These are phyloP conservation scores for Monotropa hypopitys DNA, from an alignment of 179 eudicot genomes.

Conservation along the genomic window DNA sequence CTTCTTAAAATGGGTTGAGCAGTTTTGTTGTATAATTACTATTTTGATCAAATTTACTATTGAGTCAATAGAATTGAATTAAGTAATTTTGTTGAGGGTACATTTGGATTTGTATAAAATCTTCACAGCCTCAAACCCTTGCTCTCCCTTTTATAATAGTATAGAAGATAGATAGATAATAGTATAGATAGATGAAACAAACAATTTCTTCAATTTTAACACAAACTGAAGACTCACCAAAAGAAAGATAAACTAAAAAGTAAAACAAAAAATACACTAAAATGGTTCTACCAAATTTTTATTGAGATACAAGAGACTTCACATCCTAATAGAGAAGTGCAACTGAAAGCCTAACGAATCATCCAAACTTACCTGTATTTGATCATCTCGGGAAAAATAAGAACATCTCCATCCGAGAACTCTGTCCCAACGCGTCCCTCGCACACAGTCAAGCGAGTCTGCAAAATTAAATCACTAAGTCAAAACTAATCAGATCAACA, in stretches of 20 bases:
- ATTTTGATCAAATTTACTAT: too few relatives aligned
- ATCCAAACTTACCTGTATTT: constrained; percentile 3
- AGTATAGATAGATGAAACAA: background rate
- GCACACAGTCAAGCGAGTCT: constrained; percentile 49
- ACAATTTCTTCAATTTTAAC: constrained; percentile 6
- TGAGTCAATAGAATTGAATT: too few relatives aligned
- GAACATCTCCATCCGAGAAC: constrained; percentile 63
- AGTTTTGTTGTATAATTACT: too few relatives aligned
- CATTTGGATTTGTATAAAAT: too few relatives aligned
- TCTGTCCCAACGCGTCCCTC: constrained; percentile 41
- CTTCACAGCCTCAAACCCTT: too few relatives aligned
- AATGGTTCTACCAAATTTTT: background rate
- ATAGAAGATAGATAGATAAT: too few relatives aligned
- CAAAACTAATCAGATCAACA: constrained; percentile 1
- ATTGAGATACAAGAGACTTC: background rate
- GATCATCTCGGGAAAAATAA: constrained; percentile 37
- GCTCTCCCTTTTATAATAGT: too few relatives aligned
- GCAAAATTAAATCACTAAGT: constrained; percentile 7
- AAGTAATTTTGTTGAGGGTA: too few relatives aligned
- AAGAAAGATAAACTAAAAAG: background rate
- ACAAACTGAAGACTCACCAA: constrained; percentile 28
- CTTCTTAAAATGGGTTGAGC: too few relatives aligned
- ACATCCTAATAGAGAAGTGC: background rate
- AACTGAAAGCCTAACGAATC: background rate
- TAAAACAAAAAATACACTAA: background rate